phyloP scores from a whole-genome alignment of 306 rosid genomes.

The Vigna hirtella region DNA sequence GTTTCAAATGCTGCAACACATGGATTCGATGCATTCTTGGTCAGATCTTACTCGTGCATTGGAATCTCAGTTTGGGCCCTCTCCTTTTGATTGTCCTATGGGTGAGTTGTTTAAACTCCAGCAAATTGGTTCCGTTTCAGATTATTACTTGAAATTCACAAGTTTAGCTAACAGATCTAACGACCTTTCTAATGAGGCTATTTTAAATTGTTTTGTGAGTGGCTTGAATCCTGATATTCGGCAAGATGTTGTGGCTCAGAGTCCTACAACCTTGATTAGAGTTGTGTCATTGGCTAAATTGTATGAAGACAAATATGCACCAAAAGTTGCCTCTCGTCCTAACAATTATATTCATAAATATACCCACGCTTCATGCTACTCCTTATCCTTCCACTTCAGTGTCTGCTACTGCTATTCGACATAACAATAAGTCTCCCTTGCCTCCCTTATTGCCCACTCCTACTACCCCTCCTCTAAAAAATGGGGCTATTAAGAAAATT shows the following conservation, averaged over 20 bases:
- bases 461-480: too few species aligned
- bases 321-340: too few species aligned
- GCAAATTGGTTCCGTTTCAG: neutral
- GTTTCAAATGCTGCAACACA: neutral
- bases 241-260: neutral
- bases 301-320: neutral
- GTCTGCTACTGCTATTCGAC: too few species aligned
- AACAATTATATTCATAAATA: too few species aligned
- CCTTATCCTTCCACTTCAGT: too few species aligned
- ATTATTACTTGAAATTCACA: neutral
- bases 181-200: fast-evolving
- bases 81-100: neutral
- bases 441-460: too few species aligned
- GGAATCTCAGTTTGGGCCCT: neutral
- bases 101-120: neutral
- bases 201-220: too few species aligned
- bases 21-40: neutral
- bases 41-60: neutral
- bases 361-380: too few species aligned
- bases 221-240: neutral
- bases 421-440: too few species aligned
- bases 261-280: neutral
- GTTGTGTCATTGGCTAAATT: neutral
- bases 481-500: too few species aligned
- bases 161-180: neutral